phyloP scores from a whole-genome alignment of 164 flowering plant genomes.

The Chimonanthus salicifolius region DNA sequence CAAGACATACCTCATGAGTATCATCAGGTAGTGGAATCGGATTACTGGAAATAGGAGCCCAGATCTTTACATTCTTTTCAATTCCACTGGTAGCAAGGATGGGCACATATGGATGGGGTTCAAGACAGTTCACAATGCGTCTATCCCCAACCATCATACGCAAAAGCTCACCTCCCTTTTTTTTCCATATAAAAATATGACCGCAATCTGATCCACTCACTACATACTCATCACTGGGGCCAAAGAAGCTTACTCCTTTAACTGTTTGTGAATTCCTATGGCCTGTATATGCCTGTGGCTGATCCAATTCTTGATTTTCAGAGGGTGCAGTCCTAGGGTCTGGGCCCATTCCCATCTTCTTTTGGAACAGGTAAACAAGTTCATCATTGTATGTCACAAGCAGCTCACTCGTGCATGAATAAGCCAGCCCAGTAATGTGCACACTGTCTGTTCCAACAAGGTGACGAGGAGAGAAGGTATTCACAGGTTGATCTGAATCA shows the following conservation, averaged over 20 bases:
- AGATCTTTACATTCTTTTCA: conserved; percentile 50
- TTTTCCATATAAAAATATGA: conserved; percentile 66
- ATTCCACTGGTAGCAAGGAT: conserved; percentile 62
- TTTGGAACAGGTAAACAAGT: conserved; percentile 57
- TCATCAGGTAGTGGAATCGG: conserved; percentile 40
- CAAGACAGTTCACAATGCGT: conserved; percentile 56
- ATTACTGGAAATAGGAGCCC: conserved; percentile 46
- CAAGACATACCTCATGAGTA: conserved; percentile 36
- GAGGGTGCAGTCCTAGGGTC: conserved; percentile 27
- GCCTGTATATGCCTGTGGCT: conserved; percentile 50
- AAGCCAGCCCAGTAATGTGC: conserved; percentile 65
- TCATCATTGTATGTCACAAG: conserved; percentile 77
- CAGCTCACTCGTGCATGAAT: conserved; percentile 53
- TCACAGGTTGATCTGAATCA: conserved; percentile 30
- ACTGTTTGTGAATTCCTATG: conserved; percentile 63
- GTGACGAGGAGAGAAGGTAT: conserved; percentile 54
- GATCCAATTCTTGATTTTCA: conserved; percentile 26
- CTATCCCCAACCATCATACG: conserved; percentile 52
- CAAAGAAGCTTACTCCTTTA: conserved; percentile 72
- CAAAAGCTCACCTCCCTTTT: conserved; percentile 49
- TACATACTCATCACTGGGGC: conserved; percentile 62
- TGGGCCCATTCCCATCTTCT: conserved; percentile 56
- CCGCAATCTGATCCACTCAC: conserved; percentile 84
- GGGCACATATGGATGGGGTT: conserved; percentile 57
- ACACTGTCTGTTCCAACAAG: conserved; percentile 30